These are phyloP conservation scores for Erythrobasidium hasegawianum DNA, from an alignment of 1,284 basidiomycete genomes.

Conservation along the genomic window DNA sequence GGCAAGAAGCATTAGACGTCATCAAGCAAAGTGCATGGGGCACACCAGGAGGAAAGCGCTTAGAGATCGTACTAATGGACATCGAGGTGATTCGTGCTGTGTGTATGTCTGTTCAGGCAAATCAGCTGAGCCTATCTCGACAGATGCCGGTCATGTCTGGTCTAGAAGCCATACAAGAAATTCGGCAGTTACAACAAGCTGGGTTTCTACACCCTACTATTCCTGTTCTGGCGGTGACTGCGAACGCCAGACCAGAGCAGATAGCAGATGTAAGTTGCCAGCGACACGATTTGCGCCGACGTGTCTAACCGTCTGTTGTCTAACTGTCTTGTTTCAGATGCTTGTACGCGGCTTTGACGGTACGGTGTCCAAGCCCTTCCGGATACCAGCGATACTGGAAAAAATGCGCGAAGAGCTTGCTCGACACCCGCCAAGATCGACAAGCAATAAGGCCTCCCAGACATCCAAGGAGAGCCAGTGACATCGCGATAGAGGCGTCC, in stretches of 20 bases:
- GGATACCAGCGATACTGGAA: conserved; percentile 26
- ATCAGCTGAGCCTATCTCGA: background rate
- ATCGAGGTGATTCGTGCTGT: conserved; percentile 3
- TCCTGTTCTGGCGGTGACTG: conserved; percentile 34
- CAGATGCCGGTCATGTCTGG: conserved; percentile 35
- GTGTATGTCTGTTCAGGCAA: background rate
- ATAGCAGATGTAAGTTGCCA: conserved; percentile 20
- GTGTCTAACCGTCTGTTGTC: too few relatives aligned
- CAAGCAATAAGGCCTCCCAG: too few relatives aligned
- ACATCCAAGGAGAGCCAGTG: too few relatives aligned
- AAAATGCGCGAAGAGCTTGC: background rate
- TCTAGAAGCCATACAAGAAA: conserved; percentile 26
- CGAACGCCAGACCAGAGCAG: conserved; percentile 32
- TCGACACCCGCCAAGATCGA: too few relatives aligned
- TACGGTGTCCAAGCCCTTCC: conserved; percentile 30
- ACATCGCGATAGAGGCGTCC: too few relatives aligned
- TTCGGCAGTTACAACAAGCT: conserved; percentile 9
- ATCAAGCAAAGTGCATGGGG: conserved; percentile 32
- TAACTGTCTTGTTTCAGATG: conserved; percentile 15
- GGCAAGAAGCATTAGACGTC: conserved; percentile 40
- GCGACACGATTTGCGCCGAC: too few relatives aligned
- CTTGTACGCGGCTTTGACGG: conserved; percentile 29
- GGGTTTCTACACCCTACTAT: conserved; percentile 19
- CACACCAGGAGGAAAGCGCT: conserved; percentile 14
- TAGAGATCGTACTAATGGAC: conserved; percentile 29